Percentiles rank a stretch among this genome's conserved stretches.
Evolutionary conservation across 2,329 filamentous ascomycete species (phyloP).

Genomic region (Diaporthe caulivora): DNA sequence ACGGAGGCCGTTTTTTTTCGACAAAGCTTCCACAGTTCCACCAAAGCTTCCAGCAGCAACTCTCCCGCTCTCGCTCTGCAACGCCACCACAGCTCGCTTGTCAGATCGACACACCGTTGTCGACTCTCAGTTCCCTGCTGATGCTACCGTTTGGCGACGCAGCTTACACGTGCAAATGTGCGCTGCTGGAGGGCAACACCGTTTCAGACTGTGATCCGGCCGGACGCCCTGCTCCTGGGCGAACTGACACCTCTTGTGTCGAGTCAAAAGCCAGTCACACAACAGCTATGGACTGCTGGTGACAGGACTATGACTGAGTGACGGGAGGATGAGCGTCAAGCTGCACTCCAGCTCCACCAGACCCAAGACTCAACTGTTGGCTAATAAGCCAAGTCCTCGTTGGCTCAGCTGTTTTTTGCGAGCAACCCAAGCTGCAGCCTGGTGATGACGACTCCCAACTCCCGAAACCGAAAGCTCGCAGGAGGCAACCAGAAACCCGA

Average conservation of each 20-base stretch:
- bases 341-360: not conserved
- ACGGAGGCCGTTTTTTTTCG: constrained; percentile 8
- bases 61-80: not conserved
- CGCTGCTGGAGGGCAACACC: not conserved
- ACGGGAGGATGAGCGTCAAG: not conserved
- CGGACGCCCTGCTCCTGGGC: not conserved
- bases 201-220: constrained; percentile 18
- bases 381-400: not conserved
- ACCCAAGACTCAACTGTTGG: not conserved
- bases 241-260: constrained; percentile 3
- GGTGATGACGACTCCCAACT: constrained; percentile 3
- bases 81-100: not conserved
- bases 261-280: constrained; percentile 20
- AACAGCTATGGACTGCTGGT: constrained; percentile 9
- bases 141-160: not conserved
- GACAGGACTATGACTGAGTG: not conserved
- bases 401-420: not conserved
- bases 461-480: not conserved
- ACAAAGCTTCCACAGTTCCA: constrained; percentile 4
- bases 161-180: not conserved
- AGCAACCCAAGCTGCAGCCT: constrained; percentile 23
- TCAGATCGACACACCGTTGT: not conserved
- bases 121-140: not conserved
- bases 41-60: not conserved
- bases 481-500: not conserved